A percentile compares a stretch with the other conserved stretches of the same genome.
These are phyloP conservation scores for Actinomortierella ambigua DNA, from an alignment of 371 early-diverging fungal genomes.

Conservation along the genomic window DNA sequence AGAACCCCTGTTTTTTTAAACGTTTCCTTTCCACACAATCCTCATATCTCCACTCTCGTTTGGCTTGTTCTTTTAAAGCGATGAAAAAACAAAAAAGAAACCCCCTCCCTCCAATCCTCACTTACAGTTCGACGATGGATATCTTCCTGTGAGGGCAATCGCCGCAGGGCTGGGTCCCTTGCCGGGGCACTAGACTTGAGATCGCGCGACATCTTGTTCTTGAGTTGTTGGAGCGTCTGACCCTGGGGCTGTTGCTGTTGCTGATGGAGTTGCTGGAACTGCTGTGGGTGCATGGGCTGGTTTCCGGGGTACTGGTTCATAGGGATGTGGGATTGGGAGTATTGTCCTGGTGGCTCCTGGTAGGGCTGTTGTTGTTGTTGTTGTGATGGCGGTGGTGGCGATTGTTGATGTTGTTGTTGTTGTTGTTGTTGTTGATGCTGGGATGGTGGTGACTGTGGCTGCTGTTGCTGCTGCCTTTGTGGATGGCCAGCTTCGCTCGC, in stretches of 20 bases:
- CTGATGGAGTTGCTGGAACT: conserved; percentile 14
- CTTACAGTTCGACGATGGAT: conserved; percentile 30
- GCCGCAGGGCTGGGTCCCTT: conserved; percentile 6
- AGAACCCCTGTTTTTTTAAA: too few species aligned
- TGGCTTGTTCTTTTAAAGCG: too few species aligned
- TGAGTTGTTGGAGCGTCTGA: conserved; percentile 23
- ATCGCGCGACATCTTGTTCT: conserved; percentile 34
- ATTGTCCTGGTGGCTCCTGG: conserved; percentile 7
- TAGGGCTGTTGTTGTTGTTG: conserved; percentile 9
- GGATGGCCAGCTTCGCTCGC: conserved; percentile 3
- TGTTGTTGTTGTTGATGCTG: conserved; percentile 27
- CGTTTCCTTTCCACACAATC: too few species aligned
- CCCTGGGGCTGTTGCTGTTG: conserved; percentile 25
- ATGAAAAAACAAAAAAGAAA: too few species aligned
- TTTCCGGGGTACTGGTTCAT: too few species aligned
- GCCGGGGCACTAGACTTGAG: conserved; percentile 11
- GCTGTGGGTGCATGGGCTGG: conserved; percentile 9
- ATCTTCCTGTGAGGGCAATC: conserved; percentile 34
- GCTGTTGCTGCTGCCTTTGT: conserved; percentile 23
- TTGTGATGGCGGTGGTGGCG: conserved; percentile 2
- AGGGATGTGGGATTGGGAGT: not conserved
- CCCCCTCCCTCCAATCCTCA: too few species aligned
- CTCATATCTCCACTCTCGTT: too few species aligned
- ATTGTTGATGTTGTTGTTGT: conserved; percentile 22
- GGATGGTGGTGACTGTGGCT: conserved; percentile 13